A percentile compares a stretch with the other conserved stretches of the same genome.
Evolutionary conservation across 2,329 filamentous ascomycete genomes (phyloP).

Genomic region (Camptophora hylomeconis): DNA sequence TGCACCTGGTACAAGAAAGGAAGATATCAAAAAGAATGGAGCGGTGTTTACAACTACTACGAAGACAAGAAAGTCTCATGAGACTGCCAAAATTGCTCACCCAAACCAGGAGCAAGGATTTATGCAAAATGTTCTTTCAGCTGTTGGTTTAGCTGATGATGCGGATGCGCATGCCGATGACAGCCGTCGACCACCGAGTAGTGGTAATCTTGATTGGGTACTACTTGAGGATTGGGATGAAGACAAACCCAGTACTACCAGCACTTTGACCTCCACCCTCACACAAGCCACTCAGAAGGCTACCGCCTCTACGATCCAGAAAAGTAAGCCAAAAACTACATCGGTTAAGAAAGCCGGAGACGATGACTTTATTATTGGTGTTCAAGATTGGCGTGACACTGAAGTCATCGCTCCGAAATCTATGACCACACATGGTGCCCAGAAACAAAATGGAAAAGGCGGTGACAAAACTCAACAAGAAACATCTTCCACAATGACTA

Average conservation of each 20-base stretch:
- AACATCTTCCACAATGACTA: conserved; percentile 11
- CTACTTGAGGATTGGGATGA: conserved; percentile 52
- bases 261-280: conserved; percentile 14
- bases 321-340: conserved; percentile 20
- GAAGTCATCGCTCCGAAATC: conserved; percentile 45
- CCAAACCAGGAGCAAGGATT: conserved; percentile 26
- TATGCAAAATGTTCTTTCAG: conserved; percentile 33
- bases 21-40: conserved; percentile 11
- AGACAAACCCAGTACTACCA: conserved; percentile 19
- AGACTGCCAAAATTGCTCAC: conserved; percentile 9
- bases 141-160: conserved; percentile 28
- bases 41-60: conserved; percentile 21
- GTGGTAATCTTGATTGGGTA: conserved; percentile 63
- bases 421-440: conserved; percentile 10
- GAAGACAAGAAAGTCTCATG: conserved; percentile 8
- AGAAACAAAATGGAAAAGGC: conserved; percentile 7
- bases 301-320: conserved; percentile 12
- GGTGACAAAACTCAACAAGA: conserved; percentile 14
- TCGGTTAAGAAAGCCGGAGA: conserved; percentile 14
- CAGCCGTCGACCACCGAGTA: conserved; percentile 55
- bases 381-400: conserved; percentile 76
- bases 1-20: conserved; percentile 30
- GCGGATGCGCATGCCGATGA: conserved; percentile 26
- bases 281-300: conserved; percentile 8
- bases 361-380: conserved; percentile 67